Base-by-base conservation (phyloP, 352 stramenopile species). In the Pythium dissimile region DNA sequence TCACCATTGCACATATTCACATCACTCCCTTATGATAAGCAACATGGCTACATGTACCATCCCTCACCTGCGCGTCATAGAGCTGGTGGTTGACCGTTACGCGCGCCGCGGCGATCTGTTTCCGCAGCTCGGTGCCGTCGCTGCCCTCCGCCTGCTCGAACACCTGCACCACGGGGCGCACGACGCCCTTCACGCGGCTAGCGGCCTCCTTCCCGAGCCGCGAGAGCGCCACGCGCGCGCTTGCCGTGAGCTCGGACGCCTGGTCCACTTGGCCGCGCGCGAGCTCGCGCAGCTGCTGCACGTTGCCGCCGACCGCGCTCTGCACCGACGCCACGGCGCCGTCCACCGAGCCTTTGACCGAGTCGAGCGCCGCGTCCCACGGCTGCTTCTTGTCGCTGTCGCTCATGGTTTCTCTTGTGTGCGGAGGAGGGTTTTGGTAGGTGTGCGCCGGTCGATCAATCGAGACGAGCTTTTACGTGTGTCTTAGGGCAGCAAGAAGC, bases 91-190 rank as follows among this genome's bases (percentile, higher is more conserved):
- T 89, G 18, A 89, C 46, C 13, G 66, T 59, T 62, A 78, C 62
- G 15, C 82, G 79, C 24, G 64, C 74, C 16, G 27, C 42, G 3
- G 66, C 74, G 39, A 92, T 71, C 18, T 83, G 58, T 32, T 81
- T 86, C 56, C 82, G 82, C 60, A 92, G 62, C 54, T 71, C 54
- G 18, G 82, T 92, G 49, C 82, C 82, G 38, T 92, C 79, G 20
- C 67, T 59, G 23, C 72, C 75, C 18, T 85, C 72, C 27, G 77
- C 80, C 59, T 82, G 72, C 53, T 88, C 67, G 59, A 87, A 92
- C 6, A 89, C 65, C 50, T 83, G 63, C 44, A 83, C 62, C 45
- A 88, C 59, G 11, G 79, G 82, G n/a, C 54, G 61, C 43, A 81
- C 66, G 18, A 69, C 48, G 52, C 57, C 66, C 67, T 74, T 71